Evolutionary conservation across 2,329 filamentous ascomycete genomes (phyloP), one percentile per base, ranked within the genome.

Genomic region (Fusarium coicis): DNA sequence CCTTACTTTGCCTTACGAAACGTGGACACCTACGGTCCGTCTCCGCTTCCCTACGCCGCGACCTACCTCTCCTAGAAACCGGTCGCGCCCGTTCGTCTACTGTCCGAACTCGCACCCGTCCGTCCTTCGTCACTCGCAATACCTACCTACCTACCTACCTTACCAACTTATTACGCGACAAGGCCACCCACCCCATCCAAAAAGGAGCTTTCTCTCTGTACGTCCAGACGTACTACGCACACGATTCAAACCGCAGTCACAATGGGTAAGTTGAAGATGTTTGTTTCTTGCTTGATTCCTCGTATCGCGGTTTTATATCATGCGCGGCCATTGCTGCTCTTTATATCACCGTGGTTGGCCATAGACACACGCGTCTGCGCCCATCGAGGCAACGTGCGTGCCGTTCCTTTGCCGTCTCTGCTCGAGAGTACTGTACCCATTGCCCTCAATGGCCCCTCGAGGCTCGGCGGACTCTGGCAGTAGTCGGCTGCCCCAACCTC

Each of bases 261-360:
- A 73, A 78, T 78, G 76, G 76, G 76, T 78, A 78, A 65, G 76
- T 78, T 70, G 69, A 71, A 68, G 60, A 70, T 66, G 58, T 75
- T 74, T 69, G 60, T 75, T 74, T 68, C 70, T 72, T 74, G 75
- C 74, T 74, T 72, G 65, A 43, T 66, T 40, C 40, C 40, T 64
- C 44, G 42, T 42, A 32, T 63, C 54, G 56, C 46, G 43, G 23
- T 40, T 50, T 34, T 47, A 32, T 39, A 42, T 52, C 56, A 43
- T 58, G 55, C 34, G 26, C 47, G 32, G 65, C 39, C n/a, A 47
- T 65, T 40, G 58, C 32, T 72, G 53, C 34, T 64, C 37, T 34
- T 42, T 34, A 30, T 56, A 59, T 56, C 54, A 44, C 28, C 52
- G 55, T 54, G 66, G 64, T 56, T 58, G 56, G 56, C 63, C 26